These are phyloP conservation scores for Chloroidium sp. DNA, from an alignment of 163 green algal genomes.

Conservation along the genomic window DNA sequence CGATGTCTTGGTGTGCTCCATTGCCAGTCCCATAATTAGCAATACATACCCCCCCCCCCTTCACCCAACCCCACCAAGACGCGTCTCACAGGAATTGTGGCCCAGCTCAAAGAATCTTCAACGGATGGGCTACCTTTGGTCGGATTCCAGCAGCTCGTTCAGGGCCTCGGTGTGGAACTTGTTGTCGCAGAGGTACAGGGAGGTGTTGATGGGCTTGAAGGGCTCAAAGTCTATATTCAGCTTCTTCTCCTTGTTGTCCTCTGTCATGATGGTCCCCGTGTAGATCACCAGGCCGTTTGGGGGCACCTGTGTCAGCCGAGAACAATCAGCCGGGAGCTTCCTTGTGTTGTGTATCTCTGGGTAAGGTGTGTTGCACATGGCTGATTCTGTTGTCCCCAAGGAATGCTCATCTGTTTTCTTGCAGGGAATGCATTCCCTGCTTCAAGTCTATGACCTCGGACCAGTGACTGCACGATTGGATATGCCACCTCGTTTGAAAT, in stretches of 20 bases:
- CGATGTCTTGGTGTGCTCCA: not conserved
- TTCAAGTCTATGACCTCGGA: no score
- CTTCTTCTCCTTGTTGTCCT: slow-evolving; percentile 99
- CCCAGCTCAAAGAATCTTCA: no score
- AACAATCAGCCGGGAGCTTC: not conserved
- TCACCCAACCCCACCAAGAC: no score
- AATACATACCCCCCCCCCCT: no score
- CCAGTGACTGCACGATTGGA: no score
- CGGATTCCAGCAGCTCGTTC: slow-evolving; percentile 90
- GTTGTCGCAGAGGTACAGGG: slow-evolving; percentile 99
- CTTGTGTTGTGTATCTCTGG: no score
- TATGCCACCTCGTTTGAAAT: no score
- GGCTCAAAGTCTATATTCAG: slow-evolving; percentile 99
- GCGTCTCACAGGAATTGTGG: no score
- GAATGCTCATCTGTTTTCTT: no score
- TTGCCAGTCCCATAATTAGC: no score
- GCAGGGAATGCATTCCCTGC: not conserved
- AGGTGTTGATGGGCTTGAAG: slow-evolving; percentile 99
- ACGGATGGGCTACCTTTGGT: slow-evolving; percentile 58
- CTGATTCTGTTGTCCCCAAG: no score
- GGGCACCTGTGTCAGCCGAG: slow-evolving; percentile 57
- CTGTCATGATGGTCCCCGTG: slow-evolving; percentile 95
- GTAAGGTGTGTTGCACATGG: no score
- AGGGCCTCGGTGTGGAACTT: slow-evolving; percentile 99
- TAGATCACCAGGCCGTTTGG: slow-evolving; percentile 97